These are phyloP conservation scores for Rickenella mellea DNA, from an alignment of 768 basidiomycete species.

Conservation along the genomic window DNA sequence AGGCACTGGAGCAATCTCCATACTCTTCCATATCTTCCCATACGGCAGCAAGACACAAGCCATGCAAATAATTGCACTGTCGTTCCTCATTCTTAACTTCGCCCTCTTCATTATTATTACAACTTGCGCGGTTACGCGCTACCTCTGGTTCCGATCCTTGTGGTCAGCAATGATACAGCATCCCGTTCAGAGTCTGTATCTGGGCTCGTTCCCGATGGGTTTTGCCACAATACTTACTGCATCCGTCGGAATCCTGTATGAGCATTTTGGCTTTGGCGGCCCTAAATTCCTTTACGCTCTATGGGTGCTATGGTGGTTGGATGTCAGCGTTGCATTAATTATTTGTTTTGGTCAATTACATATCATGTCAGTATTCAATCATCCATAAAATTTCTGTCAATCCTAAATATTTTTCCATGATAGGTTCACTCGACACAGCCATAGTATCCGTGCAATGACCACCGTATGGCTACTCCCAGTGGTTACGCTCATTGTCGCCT, in stretches of 20 bases:
- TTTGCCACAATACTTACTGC: constrained; percentile 47
- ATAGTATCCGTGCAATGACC: constrained; percentile 47
- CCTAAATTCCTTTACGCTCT: constrained; percentile 40
- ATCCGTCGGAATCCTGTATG: constrained; percentile 35
- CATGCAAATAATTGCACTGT: constrained; percentile 33
- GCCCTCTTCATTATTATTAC: constrained; percentile 42
- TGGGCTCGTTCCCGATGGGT: constrained; percentile 48
- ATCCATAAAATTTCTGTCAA: not conserved
- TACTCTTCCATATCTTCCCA: constrained; percentile 48
- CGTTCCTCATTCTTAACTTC: constrained; percentile 53
- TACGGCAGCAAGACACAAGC: constrained; percentile 33
- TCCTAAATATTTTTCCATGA: not conserved
- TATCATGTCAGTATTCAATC: constrained; percentile 45
- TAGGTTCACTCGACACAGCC: constrained; percentile 52
- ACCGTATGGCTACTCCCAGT: constrained; percentile 69
- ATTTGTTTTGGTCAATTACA: constrained; percentile 58
- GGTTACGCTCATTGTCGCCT: constrained; percentile 61
- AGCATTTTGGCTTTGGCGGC: constrained; percentile 39
- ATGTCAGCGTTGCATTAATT: constrained; percentile 41
- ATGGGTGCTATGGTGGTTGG: constrained; percentile 67
- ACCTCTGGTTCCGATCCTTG: constrained; percentile 30
- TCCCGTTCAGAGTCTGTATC: constrained; percentile 40
- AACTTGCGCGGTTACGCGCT: constrained; percentile 36
- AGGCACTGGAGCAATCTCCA: constrained; percentile 45
- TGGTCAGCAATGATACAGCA: constrained; percentile 40